Evolutionary conservation across 2,329 filamentous ascomycete species (phyloP).

Genomic region (Talaromyces sp.): DNA sequence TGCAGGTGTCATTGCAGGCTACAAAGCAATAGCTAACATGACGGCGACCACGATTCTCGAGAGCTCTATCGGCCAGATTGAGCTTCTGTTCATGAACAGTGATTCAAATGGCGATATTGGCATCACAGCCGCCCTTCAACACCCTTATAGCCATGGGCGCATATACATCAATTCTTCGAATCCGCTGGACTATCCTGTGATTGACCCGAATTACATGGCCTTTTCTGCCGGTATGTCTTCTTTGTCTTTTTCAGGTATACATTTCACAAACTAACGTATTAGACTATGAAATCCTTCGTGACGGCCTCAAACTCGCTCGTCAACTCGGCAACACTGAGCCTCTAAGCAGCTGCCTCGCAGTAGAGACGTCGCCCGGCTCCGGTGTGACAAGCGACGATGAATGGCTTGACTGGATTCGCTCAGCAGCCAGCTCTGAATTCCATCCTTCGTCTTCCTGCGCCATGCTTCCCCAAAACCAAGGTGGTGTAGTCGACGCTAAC

Average conservation of each 20-base stretch:
- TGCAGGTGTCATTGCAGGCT: conserved; percentile 24
- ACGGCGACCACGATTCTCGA: conserved; percentile 26
- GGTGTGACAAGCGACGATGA: conserved; percentile 24
- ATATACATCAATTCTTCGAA: conserved; percentile 31
- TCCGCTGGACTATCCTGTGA: conserved; percentile 28
- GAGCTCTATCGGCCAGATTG: conserved; percentile 26
- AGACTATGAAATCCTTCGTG: conserved; percentile 26
- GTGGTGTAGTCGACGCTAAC: conserved; percentile 29
- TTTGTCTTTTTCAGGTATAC: background rate
- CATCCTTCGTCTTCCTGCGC: conserved; percentile 28
- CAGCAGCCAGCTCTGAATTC: conserved; percentile 24
- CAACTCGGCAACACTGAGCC: conserved; percentile 24
- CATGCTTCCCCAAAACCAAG: conserved; percentile 27
- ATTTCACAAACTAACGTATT: conserved; percentile 11
- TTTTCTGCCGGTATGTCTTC: conserved; percentile 25
- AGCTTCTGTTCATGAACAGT: conserved; percentile 30
- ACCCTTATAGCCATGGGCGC: conserved; percentile 30
- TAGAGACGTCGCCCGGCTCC: conserved; percentile 24
- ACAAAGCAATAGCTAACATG: conserved; percentile 28
- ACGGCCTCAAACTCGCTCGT: conserved; percentile 28
- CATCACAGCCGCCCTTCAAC: conserved; percentile 28
- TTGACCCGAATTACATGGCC: conserved; percentile 28
- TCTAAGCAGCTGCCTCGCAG: conserved; percentile 21
- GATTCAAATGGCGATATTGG: conserved; percentile 27
- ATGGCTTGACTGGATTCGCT: conserved; percentile 24